Percentiles rank a stretch among this genome's conserved stretches.
phyloP scores from a whole-genome alignment of 768 basidiomycete genomes.

The Daedaleopsis nitida region DNA sequence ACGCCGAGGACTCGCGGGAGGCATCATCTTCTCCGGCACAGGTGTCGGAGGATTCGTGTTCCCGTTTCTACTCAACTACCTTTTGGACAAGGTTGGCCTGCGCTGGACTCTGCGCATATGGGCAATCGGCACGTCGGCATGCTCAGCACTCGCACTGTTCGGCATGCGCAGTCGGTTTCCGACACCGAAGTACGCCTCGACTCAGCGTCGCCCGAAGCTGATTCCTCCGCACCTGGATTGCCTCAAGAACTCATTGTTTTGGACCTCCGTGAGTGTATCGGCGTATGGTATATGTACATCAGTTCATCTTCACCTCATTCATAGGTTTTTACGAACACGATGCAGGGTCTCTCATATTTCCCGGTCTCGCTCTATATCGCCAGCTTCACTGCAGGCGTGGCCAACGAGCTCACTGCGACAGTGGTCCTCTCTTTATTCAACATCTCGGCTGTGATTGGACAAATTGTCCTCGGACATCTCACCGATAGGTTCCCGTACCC shows the following conservation, averaged over 20 bases:
- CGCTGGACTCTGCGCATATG: constrained; percentile 23
- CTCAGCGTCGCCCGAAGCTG: constrained; percentile 12
- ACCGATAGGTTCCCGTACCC: constrained; percentile 25
- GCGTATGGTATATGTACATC: constrained; percentile 1
- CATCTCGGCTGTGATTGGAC: constrained; percentile 19
- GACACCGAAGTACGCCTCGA: constrained; percentile 1
- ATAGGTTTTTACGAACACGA: constrained; percentile 14
- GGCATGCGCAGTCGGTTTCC: constrained; percentile 21
- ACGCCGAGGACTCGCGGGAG: constrained; percentile 22
- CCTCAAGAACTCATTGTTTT: constrained; percentile 16
- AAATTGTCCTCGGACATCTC: constrained; percentile 22
- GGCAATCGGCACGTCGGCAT: constrained; percentile 15
- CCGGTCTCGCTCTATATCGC: constrained; percentile 26
- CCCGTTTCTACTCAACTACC: constrained; percentile 20
- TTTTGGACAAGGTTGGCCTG: constrained; percentile 19
- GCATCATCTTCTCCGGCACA: constrained; percentile 23
- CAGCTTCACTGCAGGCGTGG: constrained; percentile 15
- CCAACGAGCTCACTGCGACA: constrained; percentile 21
- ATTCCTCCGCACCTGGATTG: constrained; percentile 17
- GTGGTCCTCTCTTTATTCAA: constrained; percentile 26
- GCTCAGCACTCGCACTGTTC: constrained; percentile 13
- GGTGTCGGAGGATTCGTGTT: constrained; percentile 24
- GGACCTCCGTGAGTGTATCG: constrained; percentile 3
- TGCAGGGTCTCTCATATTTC: constrained; percentile 27
- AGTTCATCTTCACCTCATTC: background rate